A percentile compares a stretch with the other conserved stretches of the same genome.
These are phyloP conservation scores for Tulasnella sp. DNA, from an alignment of 768 basidiomycete genomes.

Conservation along the genomic window DNA sequence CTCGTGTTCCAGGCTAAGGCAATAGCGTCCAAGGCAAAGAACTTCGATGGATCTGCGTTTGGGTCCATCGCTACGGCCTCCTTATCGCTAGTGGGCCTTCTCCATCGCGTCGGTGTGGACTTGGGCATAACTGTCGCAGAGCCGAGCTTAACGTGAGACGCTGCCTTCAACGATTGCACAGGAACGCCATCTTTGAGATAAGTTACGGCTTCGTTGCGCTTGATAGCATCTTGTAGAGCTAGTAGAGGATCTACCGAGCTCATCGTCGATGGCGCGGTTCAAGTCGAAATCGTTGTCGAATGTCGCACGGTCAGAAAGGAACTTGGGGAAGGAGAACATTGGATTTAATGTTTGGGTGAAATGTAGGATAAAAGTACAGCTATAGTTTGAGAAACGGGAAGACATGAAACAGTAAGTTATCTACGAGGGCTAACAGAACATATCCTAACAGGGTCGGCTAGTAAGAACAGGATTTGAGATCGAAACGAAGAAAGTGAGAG, in stretches of 20 bases:
- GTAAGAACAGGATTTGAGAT: constrained; percentile 3
- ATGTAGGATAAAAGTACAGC: not conserved
- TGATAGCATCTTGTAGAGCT: constrained; percentile 60
- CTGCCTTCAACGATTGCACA: constrained; percentile 48
- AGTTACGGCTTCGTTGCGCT: constrained; percentile 47
- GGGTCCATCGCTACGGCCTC: constrained; percentile 39
- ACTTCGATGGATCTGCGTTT: constrained; percentile 45
- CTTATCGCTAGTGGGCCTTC: constrained; percentile 48
- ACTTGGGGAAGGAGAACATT: not conserved
- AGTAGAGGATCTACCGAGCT: constrained; percentile 41
- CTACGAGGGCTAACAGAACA: constrained; percentile 2
- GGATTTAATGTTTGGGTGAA: not conserved
- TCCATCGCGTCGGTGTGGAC: constrained; percentile 70
- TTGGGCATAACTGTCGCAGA: constrained; percentile 58
- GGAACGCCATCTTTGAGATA: constrained; percentile 45
- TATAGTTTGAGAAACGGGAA: not conserved
- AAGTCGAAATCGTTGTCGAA: not conserved
- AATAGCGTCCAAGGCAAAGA: constrained; percentile 75
- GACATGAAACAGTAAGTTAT: not conserved
- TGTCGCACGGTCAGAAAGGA: constrained; percentile 10
- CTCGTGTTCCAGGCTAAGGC: constrained; percentile 78
- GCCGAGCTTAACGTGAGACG: constrained; percentile 62
- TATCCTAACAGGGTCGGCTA: not conserved
- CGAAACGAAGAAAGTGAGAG: not conserved
- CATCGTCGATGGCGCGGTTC: constrained; percentile 17